Conservation (phyloP, 2,329 filamentous ascomycete species). For the Beauveria caledonica region DNA sequence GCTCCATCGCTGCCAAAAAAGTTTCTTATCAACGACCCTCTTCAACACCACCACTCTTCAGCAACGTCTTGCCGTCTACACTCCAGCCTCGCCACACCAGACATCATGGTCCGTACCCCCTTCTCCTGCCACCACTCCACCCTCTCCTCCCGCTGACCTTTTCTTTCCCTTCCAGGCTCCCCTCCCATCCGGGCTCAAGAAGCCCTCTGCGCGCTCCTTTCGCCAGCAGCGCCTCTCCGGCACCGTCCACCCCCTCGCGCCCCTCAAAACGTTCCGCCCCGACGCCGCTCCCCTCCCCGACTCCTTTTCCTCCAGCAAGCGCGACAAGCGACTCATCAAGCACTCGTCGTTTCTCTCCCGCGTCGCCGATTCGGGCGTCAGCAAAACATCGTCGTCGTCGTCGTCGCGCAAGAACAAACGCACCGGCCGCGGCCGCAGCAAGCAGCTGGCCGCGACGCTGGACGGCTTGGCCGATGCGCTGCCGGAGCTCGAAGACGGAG, state of each 20-base stretch:
- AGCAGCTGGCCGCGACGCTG: slow-evolving; percentile 71
- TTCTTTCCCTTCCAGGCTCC: slow-evolving; percentile 17
- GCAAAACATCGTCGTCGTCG: slow-evolving; percentile 5
- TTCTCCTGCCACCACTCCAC: no score
- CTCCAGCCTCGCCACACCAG: not conserved
- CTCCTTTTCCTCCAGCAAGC: slow-evolving; percentile 64
- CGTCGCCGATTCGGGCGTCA: slow-evolving; percentile 49
- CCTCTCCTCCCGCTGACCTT: not conserved
- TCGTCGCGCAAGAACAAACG: slow-evolving; percentile 16
- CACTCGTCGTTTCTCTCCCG: slow-evolving; percentile 71
- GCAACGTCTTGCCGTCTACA: not conserved
- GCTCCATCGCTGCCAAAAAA: not conserved
- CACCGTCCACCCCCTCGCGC: slow-evolving; percentile 40
- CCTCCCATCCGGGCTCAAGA: slow-evolving; percentile 34
- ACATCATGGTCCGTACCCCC: not conserved
- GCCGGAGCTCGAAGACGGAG: slow-evolving; percentile 48
- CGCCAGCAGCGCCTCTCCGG: slow-evolving; percentile 42
- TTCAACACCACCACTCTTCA: not conserved
- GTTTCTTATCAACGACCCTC: slow-evolving; percentile 4
- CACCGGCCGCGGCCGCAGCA: slow-evolving; percentile 49
- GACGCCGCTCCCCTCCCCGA: slow-evolving; percentile 43
- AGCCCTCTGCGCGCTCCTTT: slow-evolving; percentile 51
- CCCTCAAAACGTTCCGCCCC: slow-evolving; percentile 43
- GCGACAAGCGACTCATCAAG: slow-evolving; percentile 75
- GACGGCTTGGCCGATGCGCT: slow-evolving; percentile 73